Conservation (phyloP, 208 protist genomes). For the Novymonas esmeraldas region DNA sequence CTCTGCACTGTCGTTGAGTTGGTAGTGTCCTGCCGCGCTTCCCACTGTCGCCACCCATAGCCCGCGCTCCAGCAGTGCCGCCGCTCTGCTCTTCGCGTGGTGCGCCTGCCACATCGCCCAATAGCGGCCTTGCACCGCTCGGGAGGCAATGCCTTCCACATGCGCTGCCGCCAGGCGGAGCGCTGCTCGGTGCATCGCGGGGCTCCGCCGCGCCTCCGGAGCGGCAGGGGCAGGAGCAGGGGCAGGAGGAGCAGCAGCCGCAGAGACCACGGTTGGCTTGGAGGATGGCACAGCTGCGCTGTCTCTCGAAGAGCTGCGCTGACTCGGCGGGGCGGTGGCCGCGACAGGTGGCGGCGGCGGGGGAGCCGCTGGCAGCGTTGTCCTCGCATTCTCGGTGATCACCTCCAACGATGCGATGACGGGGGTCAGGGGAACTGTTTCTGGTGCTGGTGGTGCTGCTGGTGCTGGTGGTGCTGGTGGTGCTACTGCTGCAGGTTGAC, state of each 20-base stretch:
- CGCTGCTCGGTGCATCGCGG: neutral
- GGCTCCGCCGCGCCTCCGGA: neutral
- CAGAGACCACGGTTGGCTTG: neutral
- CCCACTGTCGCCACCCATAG: constrained; percentile 12
- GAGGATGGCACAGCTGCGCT: neutral
- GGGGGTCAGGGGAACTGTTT: no score
- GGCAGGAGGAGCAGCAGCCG: neutral
- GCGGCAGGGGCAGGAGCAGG: neutral
- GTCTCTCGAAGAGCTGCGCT: constrained; percentile 8
- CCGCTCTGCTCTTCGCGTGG: constrained; percentile 15
- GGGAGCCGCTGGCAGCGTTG: neutral
- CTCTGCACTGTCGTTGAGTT: constrained; percentile 44
- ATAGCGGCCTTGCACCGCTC: constrained; percentile 8
- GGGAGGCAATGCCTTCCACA: constrained; percentile 2
- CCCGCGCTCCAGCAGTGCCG: constrained; percentile 8
- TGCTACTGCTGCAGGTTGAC: neutral
- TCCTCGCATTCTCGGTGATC: neutral
- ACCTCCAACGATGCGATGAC: no score
- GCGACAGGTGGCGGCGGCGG: neutral
- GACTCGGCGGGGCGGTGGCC: constrained; percentile 8
- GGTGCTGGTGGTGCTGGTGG: neutral
- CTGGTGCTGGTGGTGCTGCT: neutral
- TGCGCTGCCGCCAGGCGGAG: constrained; percentile 13
- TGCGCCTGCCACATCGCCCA: constrained; percentile 25
- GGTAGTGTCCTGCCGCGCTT: constrained; percentile 14